A percentile compares a stretch with the other conserved stretches of the same genome.
Evolutionary conservation across 495 filamentous ascomycete genomes (phyloP).

Genomic region (Lophium mytilinum): DNA sequence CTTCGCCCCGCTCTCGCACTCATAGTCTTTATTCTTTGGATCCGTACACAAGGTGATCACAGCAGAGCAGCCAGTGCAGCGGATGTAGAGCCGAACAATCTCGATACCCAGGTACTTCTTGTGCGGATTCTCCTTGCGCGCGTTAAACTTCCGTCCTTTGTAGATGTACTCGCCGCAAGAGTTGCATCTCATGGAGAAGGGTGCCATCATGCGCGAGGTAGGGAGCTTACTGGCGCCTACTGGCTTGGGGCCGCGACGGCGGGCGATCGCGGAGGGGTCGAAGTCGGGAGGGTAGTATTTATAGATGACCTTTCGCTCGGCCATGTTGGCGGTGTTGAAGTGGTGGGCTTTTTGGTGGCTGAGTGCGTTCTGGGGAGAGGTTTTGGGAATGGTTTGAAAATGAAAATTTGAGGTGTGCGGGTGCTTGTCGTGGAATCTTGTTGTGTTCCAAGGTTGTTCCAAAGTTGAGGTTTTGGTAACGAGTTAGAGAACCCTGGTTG

Average conservation of each 20-base stretch:
- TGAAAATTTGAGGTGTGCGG: too few relatives aligned
- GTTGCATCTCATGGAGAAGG: conserved; percentile 89
- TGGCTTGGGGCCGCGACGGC: conserved; percentile 61
- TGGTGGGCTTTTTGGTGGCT: too few relatives aligned
- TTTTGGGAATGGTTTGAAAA: too few relatives aligned
- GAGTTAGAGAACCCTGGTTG: too few relatives aligned
- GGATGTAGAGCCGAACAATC: conserved; percentile 91
- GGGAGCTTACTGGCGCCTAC: conserved; percentile 71
- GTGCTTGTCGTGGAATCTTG: too few relatives aligned
- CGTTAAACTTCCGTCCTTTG: conserved; percentile 94
- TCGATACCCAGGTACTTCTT: conserved; percentile 85
- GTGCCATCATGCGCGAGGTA: conserved; percentile 93
- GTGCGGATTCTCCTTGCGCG: conserved; percentile 85
- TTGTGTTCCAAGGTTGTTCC: too few relatives aligned
- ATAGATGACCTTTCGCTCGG: conserved; percentile 77
- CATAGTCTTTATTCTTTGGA: conserved; percentile 90
- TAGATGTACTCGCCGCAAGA: conserved; percentile 95
- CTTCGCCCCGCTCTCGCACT: conserved; percentile 77
- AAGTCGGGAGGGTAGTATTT: conserved; percentile 91
- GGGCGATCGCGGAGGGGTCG: conserved; percentile 76
- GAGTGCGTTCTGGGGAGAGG: too few relatives aligned
- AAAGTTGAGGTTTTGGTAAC: too few relatives aligned
- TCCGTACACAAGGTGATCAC: conserved; percentile 96
- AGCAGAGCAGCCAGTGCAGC: conserved; percentile 79
- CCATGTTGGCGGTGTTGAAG: conserved; percentile 50